Percentiles rank a stretch among this genome's conserved stretches.
phyloP scores from a whole-genome alignment of 2,329 filamentous ascomycete species.

The Neofusicoccum ribis region DNA sequence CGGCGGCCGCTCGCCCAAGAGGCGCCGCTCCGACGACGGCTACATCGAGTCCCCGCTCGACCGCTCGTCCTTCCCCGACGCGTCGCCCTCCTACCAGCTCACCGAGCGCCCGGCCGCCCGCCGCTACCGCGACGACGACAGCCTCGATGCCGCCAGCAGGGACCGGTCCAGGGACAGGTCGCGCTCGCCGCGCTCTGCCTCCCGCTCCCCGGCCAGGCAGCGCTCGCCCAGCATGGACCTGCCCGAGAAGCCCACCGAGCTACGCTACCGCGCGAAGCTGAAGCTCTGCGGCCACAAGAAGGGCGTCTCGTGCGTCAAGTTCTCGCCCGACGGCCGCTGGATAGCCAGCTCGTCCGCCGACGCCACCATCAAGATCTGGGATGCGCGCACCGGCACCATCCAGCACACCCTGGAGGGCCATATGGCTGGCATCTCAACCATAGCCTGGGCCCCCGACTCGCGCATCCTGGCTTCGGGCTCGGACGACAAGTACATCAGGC shows the following conservation, averaged over 20 bases:
- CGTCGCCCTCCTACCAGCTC: conserved; percentile 32
- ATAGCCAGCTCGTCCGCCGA: conserved; percentile 91
- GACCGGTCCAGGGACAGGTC: neutral
- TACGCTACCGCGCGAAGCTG: conserved; percentile 70
- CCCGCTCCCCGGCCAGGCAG: conserved; percentile 24
- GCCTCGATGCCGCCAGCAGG: conserved; percentile 17
- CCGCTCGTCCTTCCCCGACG: conserved; percentile 31
- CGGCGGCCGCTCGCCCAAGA: conserved; percentile 30
- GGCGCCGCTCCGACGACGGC: conserved; percentile 31
- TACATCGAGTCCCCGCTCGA: conserved; percentile 30
- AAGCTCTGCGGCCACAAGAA: conserved; percentile 75
- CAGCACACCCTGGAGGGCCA: conserved; percentile 91
- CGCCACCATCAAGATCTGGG: conserved; percentile 88
- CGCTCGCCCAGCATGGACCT: conserved; percentile 21
- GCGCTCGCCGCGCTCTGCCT: conserved; percentile 20
- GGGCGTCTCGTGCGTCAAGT: conserved; percentile 80
- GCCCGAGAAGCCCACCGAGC: conserved; percentile 49
- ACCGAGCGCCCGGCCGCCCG: conserved; percentile 37
- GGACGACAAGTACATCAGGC: conserved; percentile 91
- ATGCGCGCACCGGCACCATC: conserved; percentile 72
- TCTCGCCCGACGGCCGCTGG: conserved; percentile 86
- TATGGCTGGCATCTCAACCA: conserved; percentile 84
- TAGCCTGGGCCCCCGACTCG: conserved; percentile 93
- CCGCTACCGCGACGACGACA: conserved; percentile 28
- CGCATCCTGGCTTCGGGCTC: conserved; percentile 85